Evolutionary conservation across 768 basidiomycete genomes (phyloP).

Genomic region (Amanita muscaria): DNA sequence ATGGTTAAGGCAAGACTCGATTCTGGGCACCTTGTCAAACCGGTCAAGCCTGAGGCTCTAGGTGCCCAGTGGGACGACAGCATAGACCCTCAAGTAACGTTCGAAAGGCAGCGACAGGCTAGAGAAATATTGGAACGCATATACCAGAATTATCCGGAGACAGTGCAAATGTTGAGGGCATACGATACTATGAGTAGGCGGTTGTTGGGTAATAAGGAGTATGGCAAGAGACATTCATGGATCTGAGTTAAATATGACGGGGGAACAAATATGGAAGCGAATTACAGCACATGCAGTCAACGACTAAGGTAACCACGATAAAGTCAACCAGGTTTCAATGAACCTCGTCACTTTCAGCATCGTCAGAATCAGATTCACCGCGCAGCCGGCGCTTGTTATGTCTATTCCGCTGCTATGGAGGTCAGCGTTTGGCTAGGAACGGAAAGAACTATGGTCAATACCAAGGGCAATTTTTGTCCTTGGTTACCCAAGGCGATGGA

Average conservation of each 20-base stretch:
- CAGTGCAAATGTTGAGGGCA: constrained; percentile 23
- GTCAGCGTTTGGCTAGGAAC: constrained; percentile 14
- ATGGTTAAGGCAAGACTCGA: constrained; percentile 38
- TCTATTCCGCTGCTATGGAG: constrained; percentile 57
- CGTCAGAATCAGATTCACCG: constrained; percentile 55
- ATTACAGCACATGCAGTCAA: neutral
- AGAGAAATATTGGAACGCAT: constrained; percentile 36
- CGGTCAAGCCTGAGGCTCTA: constrained; percentile 25
- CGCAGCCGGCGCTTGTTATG: constrained; percentile 61
- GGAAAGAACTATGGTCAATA: constrained; percentile 26
- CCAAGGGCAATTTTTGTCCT: constrained; percentile 83
- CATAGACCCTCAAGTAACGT: constrained; percentile 6
- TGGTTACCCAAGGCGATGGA: constrained; percentile 86
- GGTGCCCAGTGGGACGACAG: constrained; percentile 13
- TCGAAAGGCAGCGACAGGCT: constrained; percentile 20
- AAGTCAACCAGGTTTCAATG: constrained; percentile 10
- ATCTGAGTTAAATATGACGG: neutral
- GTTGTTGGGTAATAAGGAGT: constrained; percentile 18
- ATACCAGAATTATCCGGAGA: constrained; percentile 40
- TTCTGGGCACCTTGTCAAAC: constrained; percentile 39
- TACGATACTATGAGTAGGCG: constrained; percentile 25
- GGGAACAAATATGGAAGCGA: neutral
- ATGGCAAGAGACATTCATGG: constrained; percentile 22
- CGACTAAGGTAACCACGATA: neutral
- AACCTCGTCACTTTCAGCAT: constrained; percentile 63